Percentiles rank a stretch among this genome's conserved stretches.
phyloP scores from a whole-genome alignment of 2,329 filamentous ascomycete species.

The Colletotrichum sp. region DNA sequence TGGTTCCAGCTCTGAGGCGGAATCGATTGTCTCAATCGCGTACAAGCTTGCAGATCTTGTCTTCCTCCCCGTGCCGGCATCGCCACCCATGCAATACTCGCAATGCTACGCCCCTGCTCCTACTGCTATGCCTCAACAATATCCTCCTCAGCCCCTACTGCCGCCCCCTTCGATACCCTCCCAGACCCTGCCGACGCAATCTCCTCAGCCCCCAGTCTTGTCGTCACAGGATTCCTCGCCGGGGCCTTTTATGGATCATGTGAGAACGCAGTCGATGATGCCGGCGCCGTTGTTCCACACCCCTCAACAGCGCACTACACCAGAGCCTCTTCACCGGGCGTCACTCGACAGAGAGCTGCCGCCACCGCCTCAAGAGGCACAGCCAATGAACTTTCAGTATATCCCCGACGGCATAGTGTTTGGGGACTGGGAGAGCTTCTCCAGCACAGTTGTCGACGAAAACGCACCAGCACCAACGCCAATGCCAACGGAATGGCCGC shows the following conservation, averaged over 20 bases:
- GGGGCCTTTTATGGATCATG: conserved; percentile 14
- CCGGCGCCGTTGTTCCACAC: conserved; percentile 17
- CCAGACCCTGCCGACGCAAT: conserved; percentile 20
- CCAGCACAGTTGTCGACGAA: conserved; percentile 37
- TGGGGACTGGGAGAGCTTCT: conserved; percentile 45
- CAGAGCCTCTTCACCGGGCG: conserved; percentile 15
- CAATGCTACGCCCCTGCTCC: conserved; percentile 20
- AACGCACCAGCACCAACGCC: conserved; percentile 20
- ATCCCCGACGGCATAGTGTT: conserved; percentile 41
- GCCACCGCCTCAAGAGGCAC: conserved; percentile 19
- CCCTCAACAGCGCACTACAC: conserved; percentile 3
- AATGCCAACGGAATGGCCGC: conserved; percentile 25
- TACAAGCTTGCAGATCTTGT: conserved; percentile 60
- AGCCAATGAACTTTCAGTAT: conserved; percentile 48
- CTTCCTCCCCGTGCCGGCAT: conserved; percentile 26
- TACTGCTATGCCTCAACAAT: conserved; percentile 15
- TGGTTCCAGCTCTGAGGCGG: conserved; percentile 58
- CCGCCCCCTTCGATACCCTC: conserved; percentile 22
- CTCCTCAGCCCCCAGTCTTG: conserved; percentile 17
- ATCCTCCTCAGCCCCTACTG: conserved; percentile 19
- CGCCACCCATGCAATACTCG: conserved; percentile 22
- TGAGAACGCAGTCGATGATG: conserved; percentile 22
- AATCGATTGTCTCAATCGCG: conserved; percentile 61
- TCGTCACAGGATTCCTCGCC: conserved; percentile 17
- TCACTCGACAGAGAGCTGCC: conserved; percentile 22